These are phyloP conservation scores for Rhizophagus prolifer DNA, from an alignment of 192 early-diverging fungal genomes.

Conservation along the genomic window DNA sequence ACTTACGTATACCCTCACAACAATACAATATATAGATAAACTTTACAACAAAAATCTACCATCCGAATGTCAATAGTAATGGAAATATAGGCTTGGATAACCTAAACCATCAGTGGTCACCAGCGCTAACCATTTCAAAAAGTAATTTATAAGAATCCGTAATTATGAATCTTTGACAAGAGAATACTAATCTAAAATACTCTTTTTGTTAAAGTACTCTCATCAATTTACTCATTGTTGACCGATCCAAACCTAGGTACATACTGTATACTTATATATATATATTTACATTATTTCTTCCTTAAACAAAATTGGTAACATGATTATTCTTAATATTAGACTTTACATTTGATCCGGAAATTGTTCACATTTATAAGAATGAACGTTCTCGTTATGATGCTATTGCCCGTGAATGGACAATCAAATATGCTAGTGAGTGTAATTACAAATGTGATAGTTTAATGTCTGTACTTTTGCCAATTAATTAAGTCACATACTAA, in stretches of 20 bases:
- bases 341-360: not conserved
- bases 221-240: not conserved
- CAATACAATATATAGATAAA: slow-evolving; percentile 57
- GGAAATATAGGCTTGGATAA: slow-evolving; percentile 98
- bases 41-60: slow-evolving; percentile 96
- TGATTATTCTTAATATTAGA: too few species aligned
- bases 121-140: slow-evolving; percentile 97
- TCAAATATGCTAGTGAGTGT: slow-evolving; percentile 73
- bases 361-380: slow-evolving; percentile 82
- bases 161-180: too few species aligned
- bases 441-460: not conserved
- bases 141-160: too few species aligned
- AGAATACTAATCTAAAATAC: not conserved
- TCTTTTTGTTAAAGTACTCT: not conserved
- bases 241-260: not conserved
- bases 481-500: too few species aligned
- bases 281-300: too few species aligned
- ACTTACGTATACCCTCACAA: too few species aligned
- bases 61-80: slow-evolving; percentile 98
- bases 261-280: not conserved
- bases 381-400: slow-evolving; percentile 82
- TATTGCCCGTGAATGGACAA: slow-evolving; percentile 91
- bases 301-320: too few species aligned
- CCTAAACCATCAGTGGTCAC: slow-evolving; percentile 97
- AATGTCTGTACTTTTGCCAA: too few species aligned